A percentile compares a stretch with the other conserved stretches of the same genome.
These are phyloP conservation scores for Cucumis melo DNA, from an alignment of 306 rosid species.

Conservation along the genomic window DNA sequence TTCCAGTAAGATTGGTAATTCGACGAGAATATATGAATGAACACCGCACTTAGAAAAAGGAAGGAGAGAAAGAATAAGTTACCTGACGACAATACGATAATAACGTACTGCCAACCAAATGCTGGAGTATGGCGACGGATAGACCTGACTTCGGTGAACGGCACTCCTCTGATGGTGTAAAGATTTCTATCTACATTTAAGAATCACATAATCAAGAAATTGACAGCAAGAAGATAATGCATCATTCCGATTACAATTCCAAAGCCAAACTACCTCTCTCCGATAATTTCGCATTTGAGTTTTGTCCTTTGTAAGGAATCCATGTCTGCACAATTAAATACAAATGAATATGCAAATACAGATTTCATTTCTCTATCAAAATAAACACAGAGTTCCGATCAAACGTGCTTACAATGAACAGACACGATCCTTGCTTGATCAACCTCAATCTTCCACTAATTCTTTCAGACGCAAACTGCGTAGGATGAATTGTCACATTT, in stretches of 20 bases:
- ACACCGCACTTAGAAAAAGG: background rate
- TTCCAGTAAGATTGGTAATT: background rate
- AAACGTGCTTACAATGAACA: conserved; percentile 44
- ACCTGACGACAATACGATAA: conserved; percentile 83
- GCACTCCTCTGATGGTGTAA: conserved; percentile 71
- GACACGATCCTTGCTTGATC: conserved; percentile 58
- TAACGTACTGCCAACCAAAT: conserved; percentile 88
- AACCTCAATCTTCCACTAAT: conserved; percentile 80
- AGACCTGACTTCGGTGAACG: conserved; percentile 76
- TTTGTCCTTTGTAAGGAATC: conserved; percentile 71
- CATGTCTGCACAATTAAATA: conserved; percentile 48
- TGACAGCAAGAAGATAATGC: background rate
- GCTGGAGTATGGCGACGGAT: conserved; percentile 84
- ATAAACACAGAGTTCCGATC: background rate
- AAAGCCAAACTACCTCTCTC: conserved; percentile 50
- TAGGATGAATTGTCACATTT: conserved; percentile 92
- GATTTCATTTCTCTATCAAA: background rate
- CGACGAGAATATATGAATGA: background rate
- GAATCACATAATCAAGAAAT: conserved; percentile 17
- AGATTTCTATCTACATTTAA: conserved; percentile 56
- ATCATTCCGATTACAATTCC: conserved; percentile 3
- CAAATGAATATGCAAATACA: background rate
- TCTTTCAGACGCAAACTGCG: conserved; percentile 70
- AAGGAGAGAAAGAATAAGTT: background rate
- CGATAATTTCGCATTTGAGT: conserved; percentile 50